Conservation (phyloP, 345 rosid genomes). For the Clarkia xantiana region DNA sequence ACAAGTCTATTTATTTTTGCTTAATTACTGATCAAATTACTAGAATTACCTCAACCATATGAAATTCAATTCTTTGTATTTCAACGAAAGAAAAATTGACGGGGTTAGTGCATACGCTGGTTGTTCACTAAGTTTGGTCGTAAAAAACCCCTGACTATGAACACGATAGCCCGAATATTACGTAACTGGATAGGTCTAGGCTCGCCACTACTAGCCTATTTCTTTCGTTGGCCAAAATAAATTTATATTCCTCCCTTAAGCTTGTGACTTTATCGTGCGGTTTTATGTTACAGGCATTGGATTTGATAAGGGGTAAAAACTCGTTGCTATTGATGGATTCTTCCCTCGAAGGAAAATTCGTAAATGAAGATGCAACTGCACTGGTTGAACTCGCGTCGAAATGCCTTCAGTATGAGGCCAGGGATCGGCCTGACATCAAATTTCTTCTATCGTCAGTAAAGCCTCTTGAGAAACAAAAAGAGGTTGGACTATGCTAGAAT, state of each 20-base stretch:
- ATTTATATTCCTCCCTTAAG: not conserved
- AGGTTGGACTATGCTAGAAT: constrained; percentile 23
- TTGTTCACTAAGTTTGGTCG: too few species aligned
- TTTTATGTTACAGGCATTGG: constrained; percentile 34
- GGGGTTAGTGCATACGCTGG: too few species aligned
- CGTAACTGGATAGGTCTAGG: too few species aligned
- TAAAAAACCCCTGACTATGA: too few species aligned
- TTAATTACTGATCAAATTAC: too few species aligned
- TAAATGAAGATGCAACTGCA: constrained; percentile 40
- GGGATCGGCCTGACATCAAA: constrained; percentile 51
- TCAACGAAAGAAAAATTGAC: too few species aligned
- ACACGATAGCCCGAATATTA: too few species aligned
- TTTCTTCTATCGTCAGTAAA: constrained; percentile 40
- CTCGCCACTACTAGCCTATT: too few species aligned
- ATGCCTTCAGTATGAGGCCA: constrained; percentile 61
- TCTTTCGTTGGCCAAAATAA: too few species aligned
- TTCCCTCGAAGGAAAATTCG: constrained; percentile 59
- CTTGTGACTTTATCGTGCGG: too few species aligned
- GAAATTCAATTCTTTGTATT: too few species aligned
- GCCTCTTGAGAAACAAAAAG: constrained; percentile 51
- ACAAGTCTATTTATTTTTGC: not conserved
- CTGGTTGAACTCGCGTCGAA: constrained; percentile 57
- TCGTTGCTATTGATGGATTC: constrained; percentile 47
- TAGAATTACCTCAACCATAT: too few species aligned
- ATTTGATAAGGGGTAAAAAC: constrained; percentile 55